Evolutionary conservation across 2,329 filamentous ascomycete species (phyloP).

Genomic region (Fusarium floridanum): DNA sequence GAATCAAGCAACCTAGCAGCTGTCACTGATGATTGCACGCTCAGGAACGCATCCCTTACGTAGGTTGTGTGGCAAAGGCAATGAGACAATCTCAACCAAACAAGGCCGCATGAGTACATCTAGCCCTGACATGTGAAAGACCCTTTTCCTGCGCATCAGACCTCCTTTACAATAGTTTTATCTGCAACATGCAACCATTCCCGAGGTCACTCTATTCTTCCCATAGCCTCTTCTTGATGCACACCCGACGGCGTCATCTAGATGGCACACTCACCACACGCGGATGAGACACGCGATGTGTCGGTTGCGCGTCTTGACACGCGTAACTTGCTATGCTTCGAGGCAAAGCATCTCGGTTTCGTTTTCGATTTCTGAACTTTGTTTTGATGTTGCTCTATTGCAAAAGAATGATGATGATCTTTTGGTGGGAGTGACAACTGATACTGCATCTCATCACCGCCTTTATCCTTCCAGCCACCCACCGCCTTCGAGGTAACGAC

Average conservation of each 20-base stretch:
- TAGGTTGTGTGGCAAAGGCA: conserved; percentile 34
- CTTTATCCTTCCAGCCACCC: conserved; percentile 18
- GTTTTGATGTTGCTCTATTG: not conserved
- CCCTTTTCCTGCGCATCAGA: conserved; percentile 13
- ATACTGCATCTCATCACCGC: conserved; percentile 26
- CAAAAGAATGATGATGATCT: not conserved
- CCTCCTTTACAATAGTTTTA: conserved; percentile 13
- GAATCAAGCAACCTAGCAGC: conserved; percentile 29
- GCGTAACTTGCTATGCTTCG: conserved; percentile 6
- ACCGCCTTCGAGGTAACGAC: conserved; percentile 1
- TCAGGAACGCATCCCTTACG: conserved; percentile 34
- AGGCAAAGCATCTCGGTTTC: conserved; percentile 5
- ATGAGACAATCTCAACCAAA: conserved; percentile 38
- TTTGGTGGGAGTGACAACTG: not conserved
- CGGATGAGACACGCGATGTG: conserved; percentile 16
- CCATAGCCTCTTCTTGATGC: not conserved
- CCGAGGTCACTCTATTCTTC: not conserved
- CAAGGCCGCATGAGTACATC: conserved; percentile 13
- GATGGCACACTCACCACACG: conserved; percentile 11
- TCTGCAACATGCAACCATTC: conserved; percentile 6
- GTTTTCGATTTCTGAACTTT: conserved; percentile 8
- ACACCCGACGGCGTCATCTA: conserved; percentile 4
- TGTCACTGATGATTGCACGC: conserved; percentile 19
- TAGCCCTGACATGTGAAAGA: conserved; percentile 34
- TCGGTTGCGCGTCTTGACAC: conserved; percentile 28